These are phyloP conservation scores for Marasmius sp. DNA, from an alignment of 1,284 basidiomycete species.

Conservation along the genomic window DNA sequence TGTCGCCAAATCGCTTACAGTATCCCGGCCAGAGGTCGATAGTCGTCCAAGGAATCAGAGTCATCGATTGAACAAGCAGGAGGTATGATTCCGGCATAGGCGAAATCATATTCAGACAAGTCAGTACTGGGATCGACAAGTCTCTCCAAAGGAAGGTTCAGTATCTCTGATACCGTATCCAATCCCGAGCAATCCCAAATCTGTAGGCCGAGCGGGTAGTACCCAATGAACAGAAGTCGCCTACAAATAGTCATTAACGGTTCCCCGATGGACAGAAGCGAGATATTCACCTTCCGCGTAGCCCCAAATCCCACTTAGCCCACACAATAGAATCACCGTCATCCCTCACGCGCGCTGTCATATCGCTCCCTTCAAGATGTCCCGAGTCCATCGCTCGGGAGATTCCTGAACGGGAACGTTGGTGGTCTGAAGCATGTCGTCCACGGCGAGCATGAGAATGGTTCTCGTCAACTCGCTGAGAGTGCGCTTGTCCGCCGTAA, in stretches of 20 bases:
- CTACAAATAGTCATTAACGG: conserved; percentile 27
- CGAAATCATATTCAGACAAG: conserved; percentile 36
- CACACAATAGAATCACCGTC: conserved; percentile 25
- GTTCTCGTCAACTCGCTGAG: neutral
- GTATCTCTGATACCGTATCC: conserved; percentile 52
- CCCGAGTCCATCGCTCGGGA: neutral
- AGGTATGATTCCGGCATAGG: conserved; percentile 47
- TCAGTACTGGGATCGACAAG: conserved; percentile 4
- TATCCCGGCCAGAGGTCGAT: conserved; percentile 55
- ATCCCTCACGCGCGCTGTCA: neutral
- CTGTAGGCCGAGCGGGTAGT: conserved; percentile 53
- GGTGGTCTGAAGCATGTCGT: neutral
- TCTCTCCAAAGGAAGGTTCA: conserved; percentile 39
- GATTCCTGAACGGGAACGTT: neutral
- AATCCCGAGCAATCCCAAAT: conserved; percentile 70
- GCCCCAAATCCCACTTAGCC: conserved; percentile 31
- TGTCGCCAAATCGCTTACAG: conserved; percentile 42
- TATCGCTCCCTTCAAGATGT: neutral
- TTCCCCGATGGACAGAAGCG: conserved; percentile 21
- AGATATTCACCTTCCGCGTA: conserved; percentile 29
- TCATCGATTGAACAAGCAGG: conserved; percentile 22
- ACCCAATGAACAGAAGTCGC: conserved; percentile 60
- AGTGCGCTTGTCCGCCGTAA: neutral
- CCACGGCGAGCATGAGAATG: neutral
- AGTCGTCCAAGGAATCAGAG: conserved; percentile 29